Percentiles rank a stretch among this genome's conserved stretches.
These are phyloP conservation scores for Colletotrichum filicis DNA, from an alignment of 2,329 filamentous ascomycete species.

Conservation along the genomic window DNA sequence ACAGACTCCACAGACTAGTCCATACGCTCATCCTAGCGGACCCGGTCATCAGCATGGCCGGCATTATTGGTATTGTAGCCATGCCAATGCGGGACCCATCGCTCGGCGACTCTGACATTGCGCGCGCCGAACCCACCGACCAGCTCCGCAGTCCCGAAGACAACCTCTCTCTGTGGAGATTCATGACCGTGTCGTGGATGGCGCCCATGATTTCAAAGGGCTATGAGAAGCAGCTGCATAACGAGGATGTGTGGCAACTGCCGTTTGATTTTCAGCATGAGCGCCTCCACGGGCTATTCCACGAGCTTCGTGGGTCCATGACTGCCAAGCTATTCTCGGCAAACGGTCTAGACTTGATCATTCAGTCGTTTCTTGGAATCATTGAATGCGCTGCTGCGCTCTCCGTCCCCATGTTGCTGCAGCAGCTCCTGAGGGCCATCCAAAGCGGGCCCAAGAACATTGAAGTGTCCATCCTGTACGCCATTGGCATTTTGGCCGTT, in stretches of 20 bases:
- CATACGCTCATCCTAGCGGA: conserved; percentile 41
- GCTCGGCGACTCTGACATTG: conserved; percentile 67
- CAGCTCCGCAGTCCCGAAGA: conserved; percentile 81
- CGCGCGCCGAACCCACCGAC: conserved; percentile 66
- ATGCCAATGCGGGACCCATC: conserved; percentile 77
- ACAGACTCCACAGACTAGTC: conserved; percentile 29
- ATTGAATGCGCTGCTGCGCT: conserved; percentile 68
- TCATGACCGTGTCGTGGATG: conserved; percentile 88
- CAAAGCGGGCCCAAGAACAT: conserved; percentile 60
- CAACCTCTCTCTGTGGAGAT: conserved; percentile 82
- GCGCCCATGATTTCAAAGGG: conserved; percentile 76
- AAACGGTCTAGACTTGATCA: conserved; percentile 82
- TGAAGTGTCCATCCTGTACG: conserved; percentile 72
- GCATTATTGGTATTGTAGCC: conserved; percentile 53
- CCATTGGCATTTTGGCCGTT: conserved; percentile 68
- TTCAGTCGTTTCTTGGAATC: conserved; percentile 73
- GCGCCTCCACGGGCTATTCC: conserved; percentile 79
- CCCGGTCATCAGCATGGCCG: conserved; percentile 39
- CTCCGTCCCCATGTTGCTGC: conserved; percentile 75
- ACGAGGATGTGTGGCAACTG: conserved; percentile 85
- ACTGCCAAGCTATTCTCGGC: conserved; percentile 76
- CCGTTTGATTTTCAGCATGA: conserved; percentile 85
- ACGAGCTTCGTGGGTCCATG: conserved; percentile 78
- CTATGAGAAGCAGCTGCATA: conserved; percentile 72
- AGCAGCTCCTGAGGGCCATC: conserved; percentile 76